Base-by-base conservation (phyloP, 192 early-diverging fungal genomes). In the Diversispora epigaea region DNA sequence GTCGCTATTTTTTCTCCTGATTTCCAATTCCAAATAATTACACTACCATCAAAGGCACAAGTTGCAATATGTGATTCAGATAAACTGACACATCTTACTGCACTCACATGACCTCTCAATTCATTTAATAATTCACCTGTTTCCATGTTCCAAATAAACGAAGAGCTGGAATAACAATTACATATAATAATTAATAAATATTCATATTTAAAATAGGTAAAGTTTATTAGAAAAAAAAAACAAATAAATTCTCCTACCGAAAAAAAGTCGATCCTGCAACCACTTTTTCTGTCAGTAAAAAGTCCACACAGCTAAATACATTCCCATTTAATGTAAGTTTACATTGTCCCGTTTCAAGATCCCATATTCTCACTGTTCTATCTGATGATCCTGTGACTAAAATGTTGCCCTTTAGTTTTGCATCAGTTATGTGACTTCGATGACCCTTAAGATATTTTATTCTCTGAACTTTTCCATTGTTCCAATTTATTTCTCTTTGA, bases 311-410 rank as follows among this genome's bases (percentile, higher is more conserved):
- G n/a, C 71, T 73, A 50, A 73, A 73, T 19, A 54, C 19, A 49
- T 73, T 73, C n/a, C 71, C 71, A 12, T n/a, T 46, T 14, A 91
- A 80, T 6, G 85, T 84, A 76, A 83, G 85, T 22, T 88, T 83
- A 68, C 87, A 88, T 14, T 81, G 61, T 14, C 86, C 85, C 5
- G 79, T 84, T 15, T 86, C 81, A 9, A 92, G 67, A 76, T 98
- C 95, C 93, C 94, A 98, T 52, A 94, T 84, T 76, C 91, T 90
- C 68, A 96, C 87, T 3, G 89, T 90, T 47, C 88, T 84, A 77
- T 98, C 96, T 0, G 93, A 92, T 63, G 89, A 89, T 1, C 91
- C 92, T 0, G 96, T 94, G 4, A 90, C 92, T n/a, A 98, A 73
- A 25, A 84, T 83, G 67, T 92, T 76, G 0, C 88, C 85, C 21